A percentile compares a stretch with the other conserved stretches of the same genome.
phyloP scores from a whole-genome alignment of 805 yeast species.

The Cyberlindnera suaveolens region DNA sequence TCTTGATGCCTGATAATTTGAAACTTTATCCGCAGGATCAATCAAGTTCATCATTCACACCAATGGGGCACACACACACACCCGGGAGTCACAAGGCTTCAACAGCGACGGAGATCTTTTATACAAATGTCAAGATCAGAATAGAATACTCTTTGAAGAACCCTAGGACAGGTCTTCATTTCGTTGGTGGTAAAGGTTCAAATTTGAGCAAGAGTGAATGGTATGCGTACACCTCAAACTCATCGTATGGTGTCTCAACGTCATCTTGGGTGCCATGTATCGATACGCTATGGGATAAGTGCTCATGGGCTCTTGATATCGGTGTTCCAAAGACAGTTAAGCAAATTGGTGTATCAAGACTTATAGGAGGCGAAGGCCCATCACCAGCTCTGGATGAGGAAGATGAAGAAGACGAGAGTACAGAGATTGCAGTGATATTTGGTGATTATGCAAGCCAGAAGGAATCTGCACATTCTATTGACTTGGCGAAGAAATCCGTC shows the following conservation, averaged over 20 bases:
- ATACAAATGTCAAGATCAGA: conserved; percentile 66
- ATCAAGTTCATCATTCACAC: conserved; percentile 30
- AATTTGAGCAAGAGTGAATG: conserved; percentile 40
- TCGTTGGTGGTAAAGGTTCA: conserved; percentile 55
- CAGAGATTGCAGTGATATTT: conserved; percentile 59
- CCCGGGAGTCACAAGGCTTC: conserved; percentile 28
- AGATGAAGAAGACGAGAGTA: conserved; percentile 26
- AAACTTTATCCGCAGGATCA: conserved; percentile 55
- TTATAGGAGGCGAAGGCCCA: conserved; percentile 23
- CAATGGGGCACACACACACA: conserved; percentile 31
- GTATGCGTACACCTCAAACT: conserved; percentile 84
- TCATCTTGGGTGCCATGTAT: conserved; percentile 98
- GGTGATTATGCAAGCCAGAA: conserved; percentile 62
- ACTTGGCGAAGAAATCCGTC: conserved; percentile 66
- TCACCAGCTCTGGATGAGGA: conserved; percentile 20
- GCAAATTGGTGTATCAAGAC: conserved; percentile 46
- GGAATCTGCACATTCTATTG: conserved; percentile 71
- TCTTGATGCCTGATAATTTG: conserved; percentile 60
- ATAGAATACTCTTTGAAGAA: conserved; percentile 61
- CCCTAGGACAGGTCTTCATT: conserved; percentile 69
- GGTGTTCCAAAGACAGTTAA: conserved; percentile 74
- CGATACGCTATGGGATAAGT: conserved; percentile 80
- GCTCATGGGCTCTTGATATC: conserved; percentile 90
- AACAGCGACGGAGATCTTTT: conserved; percentile 37
- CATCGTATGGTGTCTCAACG: conserved; percentile 72